phyloP scores from a whole-genome alignment of 345 rosid genomes.

The Gossypium stocksii region DNA sequence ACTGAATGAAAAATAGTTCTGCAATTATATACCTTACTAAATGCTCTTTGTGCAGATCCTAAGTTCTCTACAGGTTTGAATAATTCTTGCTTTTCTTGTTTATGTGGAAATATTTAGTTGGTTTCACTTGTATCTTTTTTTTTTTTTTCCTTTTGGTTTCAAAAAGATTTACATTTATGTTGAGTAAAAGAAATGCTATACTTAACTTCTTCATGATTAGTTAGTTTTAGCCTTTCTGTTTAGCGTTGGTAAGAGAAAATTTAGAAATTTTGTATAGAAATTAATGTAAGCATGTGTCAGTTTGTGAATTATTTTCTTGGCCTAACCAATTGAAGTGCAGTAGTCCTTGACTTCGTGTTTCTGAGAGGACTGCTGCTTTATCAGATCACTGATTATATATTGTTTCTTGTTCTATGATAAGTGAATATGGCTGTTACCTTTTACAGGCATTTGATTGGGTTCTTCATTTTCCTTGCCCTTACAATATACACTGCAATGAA shows the following conservation, averaged over 20 bases:
- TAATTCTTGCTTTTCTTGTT: slow-evolving; percentile 1
- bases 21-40: not conserved
- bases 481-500: slow-evolving; percentile 80
- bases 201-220: not conserved
- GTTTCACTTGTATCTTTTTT: not conserved
- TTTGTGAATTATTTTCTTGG: not conserved
- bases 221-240: slow-evolving; percentile 10
- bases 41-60: not conserved
- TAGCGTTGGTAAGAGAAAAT: not conserved
- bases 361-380: not conserved
- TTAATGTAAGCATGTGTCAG: not conserved
- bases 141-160: not conserved
- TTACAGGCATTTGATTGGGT: slow-evolving; percentile 97
- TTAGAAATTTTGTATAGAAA: not conserved
- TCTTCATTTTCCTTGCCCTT: slow-evolving; percentile 83
- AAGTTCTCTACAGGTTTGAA: not conserved
- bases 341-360: not conserved
- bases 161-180: not conserved
- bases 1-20: not conserved
- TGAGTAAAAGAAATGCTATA: not conserved
- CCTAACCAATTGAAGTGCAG: not conserved
- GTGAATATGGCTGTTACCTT: not conserved
- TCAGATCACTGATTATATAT: not conserved
- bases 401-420: not conserved
- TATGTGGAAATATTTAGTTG: not conserved